phyloP scores from a whole-genome alignment of 202 grass and related monocot genomes.

The Panicum hallii region DNA sequence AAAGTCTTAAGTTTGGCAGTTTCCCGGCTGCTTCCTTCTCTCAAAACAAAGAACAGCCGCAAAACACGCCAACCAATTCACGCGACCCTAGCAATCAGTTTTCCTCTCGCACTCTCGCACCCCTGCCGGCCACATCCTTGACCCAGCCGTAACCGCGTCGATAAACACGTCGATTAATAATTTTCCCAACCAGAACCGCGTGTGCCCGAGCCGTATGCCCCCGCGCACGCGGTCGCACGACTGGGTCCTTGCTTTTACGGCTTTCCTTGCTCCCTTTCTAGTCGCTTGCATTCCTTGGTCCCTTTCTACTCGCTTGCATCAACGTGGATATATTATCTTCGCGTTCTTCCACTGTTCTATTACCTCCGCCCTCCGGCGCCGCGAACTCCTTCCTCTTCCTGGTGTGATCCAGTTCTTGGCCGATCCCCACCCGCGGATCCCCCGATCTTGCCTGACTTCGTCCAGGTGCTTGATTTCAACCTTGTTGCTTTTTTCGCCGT shows the following conservation, averaged over 20 bases:
- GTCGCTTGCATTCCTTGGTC: too few species aligned
- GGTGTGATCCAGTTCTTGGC: background rate
- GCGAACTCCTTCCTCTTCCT: background rate
- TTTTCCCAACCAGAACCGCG: slow-evolving; percentile 3
- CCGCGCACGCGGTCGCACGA: background rate
- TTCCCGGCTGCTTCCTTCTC: too few species aligned
- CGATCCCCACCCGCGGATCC: background rate
- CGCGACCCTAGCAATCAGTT: too few species aligned
- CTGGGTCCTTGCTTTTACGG: slow-evolving; percentile 19
- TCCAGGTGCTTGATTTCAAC: background rate
- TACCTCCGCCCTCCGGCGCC: background rate
- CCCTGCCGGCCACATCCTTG: background rate
- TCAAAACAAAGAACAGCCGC: too few species aligned
- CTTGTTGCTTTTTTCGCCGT: background rate
- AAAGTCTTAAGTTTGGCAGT: too few species aligned
- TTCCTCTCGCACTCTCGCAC: too few species aligned
- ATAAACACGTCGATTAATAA: background rate
- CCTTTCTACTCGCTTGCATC: background rate
- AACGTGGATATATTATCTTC: too few species aligned
- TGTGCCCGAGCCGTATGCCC: background rate
- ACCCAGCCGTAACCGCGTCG: background rate
- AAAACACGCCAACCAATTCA: too few species aligned
- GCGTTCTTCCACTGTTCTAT: slow-evolving; percentile 7
- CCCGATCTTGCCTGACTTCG: background rate
- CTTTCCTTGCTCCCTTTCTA: background rate